Evolutionary conservation across 2,329 filamentous ascomycete species (phyloP).

Genomic region (Juglanconis oblonga): DNA sequence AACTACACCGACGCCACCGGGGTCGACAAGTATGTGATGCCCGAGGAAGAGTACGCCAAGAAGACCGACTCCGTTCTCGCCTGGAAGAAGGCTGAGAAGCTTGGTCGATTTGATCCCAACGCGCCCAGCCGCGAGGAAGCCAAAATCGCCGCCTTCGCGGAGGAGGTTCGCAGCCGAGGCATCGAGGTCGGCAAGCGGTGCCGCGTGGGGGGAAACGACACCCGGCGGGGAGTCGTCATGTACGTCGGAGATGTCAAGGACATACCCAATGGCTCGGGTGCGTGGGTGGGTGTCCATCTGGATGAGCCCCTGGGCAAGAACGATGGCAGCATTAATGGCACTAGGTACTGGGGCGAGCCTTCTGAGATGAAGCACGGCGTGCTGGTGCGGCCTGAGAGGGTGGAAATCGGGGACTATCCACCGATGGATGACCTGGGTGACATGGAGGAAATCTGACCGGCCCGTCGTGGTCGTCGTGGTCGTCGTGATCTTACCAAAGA

Average conservation of each 20-base stretch:
- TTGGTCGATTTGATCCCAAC: constrained; percentile 92
- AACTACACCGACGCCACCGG: constrained; percentile 79
- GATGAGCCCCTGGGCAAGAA: constrained; percentile 84
- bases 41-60: constrained; percentile 79
- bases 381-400: constrained; percentile 74
- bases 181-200: constrained; percentile 63
- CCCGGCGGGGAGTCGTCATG: constrained; percentile 64
- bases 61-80: constrained; percentile 86
- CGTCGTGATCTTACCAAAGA: background rate
- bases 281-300: constrained; percentile 72
- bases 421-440: constrained; percentile 71
- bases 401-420: constrained; percentile 73
- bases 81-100: constrained; percentile 92
- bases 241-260: constrained; percentile 74
- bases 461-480: background rate
- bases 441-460: constrained; percentile 67
- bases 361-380: constrained; percentile 69
- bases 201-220: constrained; percentile 65
- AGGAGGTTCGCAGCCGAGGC: constrained; percentile 68
- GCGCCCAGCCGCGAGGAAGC: constrained; percentile 72
- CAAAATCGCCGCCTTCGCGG: constrained; percentile 64
- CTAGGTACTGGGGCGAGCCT: constrained; percentile 66
- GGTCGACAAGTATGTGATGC: constrained; percentile 88
- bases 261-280: constrained; percentile 62
- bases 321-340: constrained; percentile 63